Evolutionary conservation across 768 basidiomycete species (phyloP), one percentile per base, ranked within the genome.

Genomic region (Krasilnikovozyma curviuscula): DNA sequence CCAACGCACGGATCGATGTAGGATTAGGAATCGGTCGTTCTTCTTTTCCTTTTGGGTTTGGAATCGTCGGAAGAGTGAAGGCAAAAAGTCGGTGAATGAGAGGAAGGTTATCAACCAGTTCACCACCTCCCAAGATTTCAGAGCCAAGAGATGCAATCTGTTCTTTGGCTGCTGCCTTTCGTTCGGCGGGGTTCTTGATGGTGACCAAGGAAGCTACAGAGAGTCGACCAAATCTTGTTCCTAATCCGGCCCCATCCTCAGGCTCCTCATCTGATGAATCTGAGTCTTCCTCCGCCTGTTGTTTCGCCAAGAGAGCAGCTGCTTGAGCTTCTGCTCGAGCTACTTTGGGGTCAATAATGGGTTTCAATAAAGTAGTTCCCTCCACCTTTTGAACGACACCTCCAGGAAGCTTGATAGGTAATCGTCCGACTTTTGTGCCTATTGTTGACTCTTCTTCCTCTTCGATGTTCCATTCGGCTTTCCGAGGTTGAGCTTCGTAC

Each of bases 131-230:
- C 40, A 93, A 68, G 46, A 97, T 83, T 57, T 95, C 91, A 59
- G 93, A 85, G 61, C 88, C 93, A 28, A 95, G 76, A 25, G 73
- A 70, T 1, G 88, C 93, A 53, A 97, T 83, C 66, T 97, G 88
- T 60, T 93, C 86, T 57, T 91, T 85, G 13, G 89, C 89, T 34
- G 70, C 69, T 55, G 77, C 76, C 54, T 93, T 68, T 45, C 78
- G 71, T 42, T 68, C 70, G 54, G 71, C 73, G 52, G 78, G 73
- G 21, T 81, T 79, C 56, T 70, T 71, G 52, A 73, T 78, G 34
- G 68, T 65, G 32, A 91, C 67, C 38, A 89, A 70, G 54, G 80
- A 78, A 27, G 74, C 65, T 12, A 91, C 76, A 4, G 83, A 80
- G 16, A 73, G 73, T 24, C 84, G 74, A n/a, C 88, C 88, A 44